Conservation (phyloP, 805 yeast species). For the Teunomyces atbi region DNA sequence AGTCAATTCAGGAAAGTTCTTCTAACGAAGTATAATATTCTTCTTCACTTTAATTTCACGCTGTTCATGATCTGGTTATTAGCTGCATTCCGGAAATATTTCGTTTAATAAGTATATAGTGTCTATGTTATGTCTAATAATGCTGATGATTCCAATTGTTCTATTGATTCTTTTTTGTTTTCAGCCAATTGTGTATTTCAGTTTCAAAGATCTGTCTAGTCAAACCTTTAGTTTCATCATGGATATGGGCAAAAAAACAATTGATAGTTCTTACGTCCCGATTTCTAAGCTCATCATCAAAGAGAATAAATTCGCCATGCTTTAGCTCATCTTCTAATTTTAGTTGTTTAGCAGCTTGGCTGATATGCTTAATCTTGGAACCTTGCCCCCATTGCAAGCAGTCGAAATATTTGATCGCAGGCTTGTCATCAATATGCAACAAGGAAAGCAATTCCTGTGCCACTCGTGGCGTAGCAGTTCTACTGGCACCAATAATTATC, state of each 20-base stretch:
- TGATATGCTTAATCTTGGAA: slow-evolving; percentile 57
- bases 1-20: slow-evolving; percentile 34
- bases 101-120: not conserved
- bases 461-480: slow-evolving; percentile 77
- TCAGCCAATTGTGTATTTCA: slow-evolving; percentile 39
- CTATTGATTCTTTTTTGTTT: not conserved
- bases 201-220: slow-evolving; percentile 52
- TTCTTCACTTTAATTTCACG: slow-evolving; percentile 19
- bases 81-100: not conserved
- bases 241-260: slow-evolving; percentile 65
- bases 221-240: slow-evolving; percentile 55
- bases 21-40: slow-evolving; percentile 16
- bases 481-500: slow-evolving; percentile 65
- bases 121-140: slow-evolving; percentile 1
- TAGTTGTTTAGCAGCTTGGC: slow-evolving; percentile 45
- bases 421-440: slow-evolving; percentile 52
- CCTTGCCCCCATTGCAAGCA: slow-evolving; percentile 70
- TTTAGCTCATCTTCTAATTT: slow-evolving; percentile 48
- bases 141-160: not conserved
- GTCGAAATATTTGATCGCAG: slow-evolving; percentile 53
- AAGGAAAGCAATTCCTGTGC: slow-evolving; percentile 61
- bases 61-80: slow-evolving; percentile 7
- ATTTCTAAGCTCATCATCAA: slow-evolving; percentile 80
- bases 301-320: slow-evolving; percentile 44
- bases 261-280: slow-evolving; percentile 71